A percentile compares a stretch with the other conserved stretches of the same genome.
phyloP scores from a whole-genome alignment of 768 basidiomycete genomes.

The Kwoniella sp. region DNA sequence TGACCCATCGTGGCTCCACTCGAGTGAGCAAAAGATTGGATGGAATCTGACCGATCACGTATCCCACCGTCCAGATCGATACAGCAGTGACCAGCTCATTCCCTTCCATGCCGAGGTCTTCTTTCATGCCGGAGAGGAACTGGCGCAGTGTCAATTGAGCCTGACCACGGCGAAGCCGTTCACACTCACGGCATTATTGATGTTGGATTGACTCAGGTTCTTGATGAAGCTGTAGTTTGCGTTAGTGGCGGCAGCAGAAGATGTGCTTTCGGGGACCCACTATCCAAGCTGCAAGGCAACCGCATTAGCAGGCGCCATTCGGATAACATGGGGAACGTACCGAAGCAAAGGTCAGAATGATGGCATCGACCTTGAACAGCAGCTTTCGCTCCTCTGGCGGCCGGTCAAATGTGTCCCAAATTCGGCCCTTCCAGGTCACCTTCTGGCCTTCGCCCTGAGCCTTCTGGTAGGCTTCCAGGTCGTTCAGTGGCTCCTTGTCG shows the following conservation, averaged over 20 bases:
- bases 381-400: conserved; percentile 29
- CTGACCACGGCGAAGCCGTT: neutral
- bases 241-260: too few relatives aligned
- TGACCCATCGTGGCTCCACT: conserved; percentile 39
- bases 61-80: conserved; percentile 36
- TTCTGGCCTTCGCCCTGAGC: neutral
- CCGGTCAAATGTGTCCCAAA: conserved; percentile 42
- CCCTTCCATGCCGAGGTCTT: conserved; percentile 34
- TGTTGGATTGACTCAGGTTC: conserved; percentile 31
- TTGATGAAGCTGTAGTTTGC: conserved; percentile 21
- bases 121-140: conserved; percentile 38
- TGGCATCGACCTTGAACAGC: conserved; percentile 41
- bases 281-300: conserved; percentile 16
- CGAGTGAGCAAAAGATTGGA: conserved; percentile 37
- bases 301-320: neutral
- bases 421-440: conserved; percentile 25
- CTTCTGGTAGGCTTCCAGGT: neutral
- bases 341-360: conserved; percentile 35
- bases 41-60: conserved; percentile 27
- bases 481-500: neutral
- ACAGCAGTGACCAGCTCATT: conserved; percentile 34
- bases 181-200: conserved; percentile 30
- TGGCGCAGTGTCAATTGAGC: neutral
- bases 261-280: too few relatives aligned
- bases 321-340: conserved; percentile 7